phyloP scores from a whole-genome alignment of 805 yeast genomes.

The Candida ovalis region DNA sequence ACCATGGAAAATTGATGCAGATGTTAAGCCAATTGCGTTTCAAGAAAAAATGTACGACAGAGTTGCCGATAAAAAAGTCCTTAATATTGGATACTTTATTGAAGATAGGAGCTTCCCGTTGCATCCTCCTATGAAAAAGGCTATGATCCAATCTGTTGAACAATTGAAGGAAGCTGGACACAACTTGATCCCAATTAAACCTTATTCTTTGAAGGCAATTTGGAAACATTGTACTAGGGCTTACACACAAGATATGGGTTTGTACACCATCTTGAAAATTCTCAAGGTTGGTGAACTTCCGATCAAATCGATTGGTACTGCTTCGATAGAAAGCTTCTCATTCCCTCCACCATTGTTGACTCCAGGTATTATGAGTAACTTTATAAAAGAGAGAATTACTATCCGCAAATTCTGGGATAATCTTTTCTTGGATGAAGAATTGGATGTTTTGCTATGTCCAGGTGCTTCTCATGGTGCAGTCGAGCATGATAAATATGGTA shows the following conservation, averaged over 20 bases:
- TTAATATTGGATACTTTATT: slow-evolving; percentile 49
- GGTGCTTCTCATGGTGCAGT: slow-evolving; percentile 17
- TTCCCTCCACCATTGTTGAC: slow-evolving; percentile 8
- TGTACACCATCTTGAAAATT: neutral
- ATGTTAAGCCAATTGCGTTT: slow-evolving; percentile 42
- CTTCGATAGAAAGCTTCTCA: slow-evolving; percentile 3
- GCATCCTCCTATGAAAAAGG: slow-evolving; percentile 52
- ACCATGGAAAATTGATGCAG: slow-evolving; percentile 46
- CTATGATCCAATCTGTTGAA: slow-evolving; percentile 30
- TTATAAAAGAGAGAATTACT: neutral
- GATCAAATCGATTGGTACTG: slow-evolving; percentile 4
- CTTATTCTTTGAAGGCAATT: neutral
- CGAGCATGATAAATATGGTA: slow-evolving; percentile 17
- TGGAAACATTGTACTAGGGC: slow-evolving; percentile 3
- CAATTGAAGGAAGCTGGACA: slow-evolving; percentile 38
- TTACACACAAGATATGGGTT: neutral
- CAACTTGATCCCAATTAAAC: slow-evolving; percentile 36
- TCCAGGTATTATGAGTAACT: neutral
- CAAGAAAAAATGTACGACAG: slow-evolving; percentile 20
- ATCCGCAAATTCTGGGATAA: slow-evolving; percentile 7
- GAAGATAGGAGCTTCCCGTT: slow-evolving; percentile 54
- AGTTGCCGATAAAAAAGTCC: slow-evolving; percentile 22
- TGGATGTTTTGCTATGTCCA: slow-evolving; percentile 15
- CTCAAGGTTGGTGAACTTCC: slow-evolving; percentile 9
- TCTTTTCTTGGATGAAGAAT: slow-evolving; percentile 3